Conservation (phyloP, 345 rosid species). For the Aurinia saxatilis region DNA sequence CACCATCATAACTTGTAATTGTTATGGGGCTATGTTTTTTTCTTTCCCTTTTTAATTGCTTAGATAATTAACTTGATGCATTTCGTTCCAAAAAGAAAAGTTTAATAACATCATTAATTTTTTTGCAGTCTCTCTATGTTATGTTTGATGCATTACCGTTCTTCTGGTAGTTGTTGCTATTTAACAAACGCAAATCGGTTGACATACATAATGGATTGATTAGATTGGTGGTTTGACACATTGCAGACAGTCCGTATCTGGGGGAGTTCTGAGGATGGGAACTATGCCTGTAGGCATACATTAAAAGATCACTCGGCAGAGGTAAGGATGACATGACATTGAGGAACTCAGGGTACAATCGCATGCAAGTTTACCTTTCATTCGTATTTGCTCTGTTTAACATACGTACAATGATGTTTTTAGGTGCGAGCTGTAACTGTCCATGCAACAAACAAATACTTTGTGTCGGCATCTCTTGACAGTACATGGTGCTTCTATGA, state of each 20-base stretch:
- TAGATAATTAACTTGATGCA: conserved; percentile 1
- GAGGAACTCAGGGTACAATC: background rate
- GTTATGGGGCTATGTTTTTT: no score
- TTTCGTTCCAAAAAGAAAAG: background rate
- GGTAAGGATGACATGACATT: conserved; percentile 43
- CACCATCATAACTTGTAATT: no score
- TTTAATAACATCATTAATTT: background rate
- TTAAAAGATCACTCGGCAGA: conserved; percentile 90
- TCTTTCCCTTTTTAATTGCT: background rate
- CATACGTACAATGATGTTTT: background rate
- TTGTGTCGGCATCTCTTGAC: conserved; percentile 94
- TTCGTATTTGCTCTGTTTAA: background rate
- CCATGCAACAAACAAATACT: conserved; percentile 91
- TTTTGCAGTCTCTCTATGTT: background rate
- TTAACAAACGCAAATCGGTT: background rate
- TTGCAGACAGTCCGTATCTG: conserved; percentile 94
- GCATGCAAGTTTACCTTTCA: background rate
- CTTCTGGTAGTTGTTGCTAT: background rate
- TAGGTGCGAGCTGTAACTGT: conserved; percentile 99
- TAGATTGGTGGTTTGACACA: conserved; percentile 5
- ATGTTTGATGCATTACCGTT: background rate
- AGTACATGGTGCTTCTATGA: conserved; percentile 95
- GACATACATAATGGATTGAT: background rate
- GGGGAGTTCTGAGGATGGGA: conserved; percentile 88
- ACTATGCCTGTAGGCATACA: conserved; percentile 62